Evolutionary conservation across 2,329 filamentous ascomycete genomes (phyloP).

Genomic region (Verticillium nubilum): DNA sequence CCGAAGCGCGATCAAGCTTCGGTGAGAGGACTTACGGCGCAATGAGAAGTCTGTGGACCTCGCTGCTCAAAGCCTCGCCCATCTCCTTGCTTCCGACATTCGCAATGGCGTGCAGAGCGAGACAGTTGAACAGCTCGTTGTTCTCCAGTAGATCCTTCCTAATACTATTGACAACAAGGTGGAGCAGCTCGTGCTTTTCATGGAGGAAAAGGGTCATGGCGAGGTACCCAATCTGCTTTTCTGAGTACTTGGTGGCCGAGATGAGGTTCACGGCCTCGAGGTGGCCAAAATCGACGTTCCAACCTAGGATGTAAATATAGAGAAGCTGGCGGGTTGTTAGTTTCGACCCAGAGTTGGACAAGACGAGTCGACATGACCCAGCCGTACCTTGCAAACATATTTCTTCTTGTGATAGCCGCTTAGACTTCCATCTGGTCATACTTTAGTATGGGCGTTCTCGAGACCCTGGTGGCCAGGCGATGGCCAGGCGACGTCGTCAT

Average conservation of each 20-base stretch:
- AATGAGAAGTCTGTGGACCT: slow-evolving; percentile 90
- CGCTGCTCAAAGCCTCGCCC: slow-evolving; percentile 85
- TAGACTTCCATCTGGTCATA: slow-evolving; percentile 66
- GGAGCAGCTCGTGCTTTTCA: slow-evolving; percentile 92
- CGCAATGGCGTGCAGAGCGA: slow-evolving; percentile 94
- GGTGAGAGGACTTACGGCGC: slow-evolving; percentile 64
- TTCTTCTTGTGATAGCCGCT: slow-evolving; percentile 99
- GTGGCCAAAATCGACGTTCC: slow-evolving; percentile 98
- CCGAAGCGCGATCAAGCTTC: neutral
- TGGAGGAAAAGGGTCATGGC: slow-evolving; percentile 96
- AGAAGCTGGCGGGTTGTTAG: slow-evolving; percentile 52
- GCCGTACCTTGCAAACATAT: slow-evolving; percentile 89
- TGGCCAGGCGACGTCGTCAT: neutral
- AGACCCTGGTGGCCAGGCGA: neutral
- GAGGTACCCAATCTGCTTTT: slow-evolving; percentile 98
- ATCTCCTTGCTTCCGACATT: slow-evolving; percentile 97
- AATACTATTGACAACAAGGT: slow-evolving; percentile 97
- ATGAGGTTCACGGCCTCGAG: slow-evolving; percentile 97
- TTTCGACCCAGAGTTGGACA: neutral
- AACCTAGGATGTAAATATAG: slow-evolving; percentile 98
- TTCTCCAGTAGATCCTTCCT: slow-evolving; percentile 90
- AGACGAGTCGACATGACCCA: neutral
- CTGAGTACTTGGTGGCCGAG: slow-evolving; percentile 93
- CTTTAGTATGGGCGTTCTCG: slow-evolving; percentile 17
- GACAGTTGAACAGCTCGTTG: slow-evolving; percentile 95